Conservation (phyloP, 2,329 filamentous ascomycete species). For the Pseudogymnoascus sp. region DNA sequence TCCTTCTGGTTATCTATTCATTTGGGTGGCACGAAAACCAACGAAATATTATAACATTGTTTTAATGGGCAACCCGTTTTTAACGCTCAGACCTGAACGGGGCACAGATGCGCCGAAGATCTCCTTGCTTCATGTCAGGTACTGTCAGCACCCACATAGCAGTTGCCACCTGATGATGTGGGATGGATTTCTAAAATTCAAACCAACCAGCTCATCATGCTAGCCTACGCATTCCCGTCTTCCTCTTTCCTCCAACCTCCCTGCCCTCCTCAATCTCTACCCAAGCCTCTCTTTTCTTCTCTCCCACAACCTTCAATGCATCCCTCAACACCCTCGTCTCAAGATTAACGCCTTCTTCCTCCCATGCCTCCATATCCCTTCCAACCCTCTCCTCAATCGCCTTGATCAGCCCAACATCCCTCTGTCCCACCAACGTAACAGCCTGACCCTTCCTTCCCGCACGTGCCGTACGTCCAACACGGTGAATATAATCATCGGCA, state of each 20-base stretch:
- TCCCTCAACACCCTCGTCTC: constrained; percentile 82
- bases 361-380: constrained; percentile 71
- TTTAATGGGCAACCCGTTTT: background rate
- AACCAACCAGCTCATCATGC: background rate
- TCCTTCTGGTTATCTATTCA: background rate
- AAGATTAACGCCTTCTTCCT: constrained; percentile 87
- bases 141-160: background rate
- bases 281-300: constrained; percentile 88
- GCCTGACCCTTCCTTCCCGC: constrained; percentile 76
- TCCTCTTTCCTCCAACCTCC: constrained; percentile 82
- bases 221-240: constrained; percentile 49
- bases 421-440: constrained; percentile 83
- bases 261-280: constrained; percentile 86
- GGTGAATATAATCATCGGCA: constrained; percentile 94
- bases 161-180: background rate
- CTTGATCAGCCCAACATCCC: constrained; percentile 83
- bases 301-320: constrained; percentile 76
- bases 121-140: background rate
- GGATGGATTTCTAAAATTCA: background rate
- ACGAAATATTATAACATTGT: background rate
- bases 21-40: background rate
- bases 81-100: background rate
- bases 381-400: constrained; percentile 83
- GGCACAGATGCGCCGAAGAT: background rate
- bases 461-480: constrained; percentile 89